Evolutionary conservation across 257 asterid species (phyloP).

Genomic region (Nicotiana knightiana): DNA sequence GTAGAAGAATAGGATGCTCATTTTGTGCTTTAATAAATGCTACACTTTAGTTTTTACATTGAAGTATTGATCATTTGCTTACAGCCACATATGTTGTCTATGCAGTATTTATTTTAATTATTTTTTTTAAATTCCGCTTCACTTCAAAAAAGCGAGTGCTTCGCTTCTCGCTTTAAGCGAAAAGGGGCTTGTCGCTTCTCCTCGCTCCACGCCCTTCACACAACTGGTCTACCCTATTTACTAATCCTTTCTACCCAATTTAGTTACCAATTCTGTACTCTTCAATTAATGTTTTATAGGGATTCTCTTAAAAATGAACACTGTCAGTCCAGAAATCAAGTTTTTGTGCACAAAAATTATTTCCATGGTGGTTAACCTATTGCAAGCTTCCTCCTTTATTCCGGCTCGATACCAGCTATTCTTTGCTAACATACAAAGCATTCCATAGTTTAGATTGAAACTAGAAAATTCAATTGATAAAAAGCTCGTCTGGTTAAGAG

Average conservation of each 20-base stretch:
- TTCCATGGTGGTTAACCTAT: not conserved
- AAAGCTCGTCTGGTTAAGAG: not conserved
- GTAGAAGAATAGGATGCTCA: no score
- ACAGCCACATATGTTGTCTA: no score
- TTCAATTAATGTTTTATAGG: not conserved
- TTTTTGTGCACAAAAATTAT: not conserved
- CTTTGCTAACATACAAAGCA: not conserved
- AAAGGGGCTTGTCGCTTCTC: no score
- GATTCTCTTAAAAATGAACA: not conserved
- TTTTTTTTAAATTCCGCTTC: no score
- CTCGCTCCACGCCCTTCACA: no score
- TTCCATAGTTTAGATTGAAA: not conserved
- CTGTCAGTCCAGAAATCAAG: not conserved
- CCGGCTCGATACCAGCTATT: not conserved
- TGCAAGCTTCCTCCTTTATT: not conserved
- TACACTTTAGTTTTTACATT: no score
- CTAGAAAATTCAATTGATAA: not conserved
- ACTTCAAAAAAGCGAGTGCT: no score
- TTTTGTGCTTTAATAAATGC: no score
- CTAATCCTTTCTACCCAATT: not conserved
- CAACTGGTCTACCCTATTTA: not conserved
- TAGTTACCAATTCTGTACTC: not conserved
- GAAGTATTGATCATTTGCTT: no score
- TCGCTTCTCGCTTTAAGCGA: no score
- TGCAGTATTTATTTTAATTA: no score